Conservation (phyloP, 2,329 filamentous ascomycete species). For the Emmonsia crescens region DNA sequence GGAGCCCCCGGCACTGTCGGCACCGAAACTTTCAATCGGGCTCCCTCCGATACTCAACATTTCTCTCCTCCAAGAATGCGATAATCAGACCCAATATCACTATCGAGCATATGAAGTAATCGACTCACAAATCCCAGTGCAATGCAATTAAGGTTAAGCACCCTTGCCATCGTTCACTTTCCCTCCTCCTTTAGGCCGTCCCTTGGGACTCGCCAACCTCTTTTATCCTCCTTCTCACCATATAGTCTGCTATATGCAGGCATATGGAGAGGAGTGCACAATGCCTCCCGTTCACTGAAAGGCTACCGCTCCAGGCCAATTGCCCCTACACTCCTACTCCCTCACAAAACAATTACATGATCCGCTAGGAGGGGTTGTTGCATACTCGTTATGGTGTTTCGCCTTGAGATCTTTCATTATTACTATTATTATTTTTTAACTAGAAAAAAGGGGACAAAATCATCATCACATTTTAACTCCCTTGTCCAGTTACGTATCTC, state of each 20-base stretch:
- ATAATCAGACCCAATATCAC: neutral
- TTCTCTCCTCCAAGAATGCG: neutral
- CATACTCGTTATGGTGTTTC: neutral
- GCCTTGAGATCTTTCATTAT: neutral
- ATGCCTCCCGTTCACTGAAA: neutral
- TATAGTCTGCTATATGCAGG: slow-evolving; percentile 10
- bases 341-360: neutral
- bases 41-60: too few species aligned
- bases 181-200: neutral
- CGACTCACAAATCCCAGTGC: neutral
- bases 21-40: neutral
- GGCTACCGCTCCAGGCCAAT: neutral
- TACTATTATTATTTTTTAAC: neutral
- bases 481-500: too few species aligned
- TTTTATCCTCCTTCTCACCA: slow-evolving; percentile 12
- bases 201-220: neutral
- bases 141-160: neutral
- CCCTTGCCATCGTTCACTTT: neutral
- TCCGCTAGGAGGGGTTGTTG: neutral
- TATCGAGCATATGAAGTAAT: neutral
- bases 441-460: too few species aligned
- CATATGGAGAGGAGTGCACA: slow-evolving; percentile 8
- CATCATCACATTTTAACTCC: too few species aligned
- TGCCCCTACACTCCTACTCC: neutral
- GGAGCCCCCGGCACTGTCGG: too few species aligned